Conservation (phyloP, 208 protist species). For the Leishmania gerbilli region DNA sequence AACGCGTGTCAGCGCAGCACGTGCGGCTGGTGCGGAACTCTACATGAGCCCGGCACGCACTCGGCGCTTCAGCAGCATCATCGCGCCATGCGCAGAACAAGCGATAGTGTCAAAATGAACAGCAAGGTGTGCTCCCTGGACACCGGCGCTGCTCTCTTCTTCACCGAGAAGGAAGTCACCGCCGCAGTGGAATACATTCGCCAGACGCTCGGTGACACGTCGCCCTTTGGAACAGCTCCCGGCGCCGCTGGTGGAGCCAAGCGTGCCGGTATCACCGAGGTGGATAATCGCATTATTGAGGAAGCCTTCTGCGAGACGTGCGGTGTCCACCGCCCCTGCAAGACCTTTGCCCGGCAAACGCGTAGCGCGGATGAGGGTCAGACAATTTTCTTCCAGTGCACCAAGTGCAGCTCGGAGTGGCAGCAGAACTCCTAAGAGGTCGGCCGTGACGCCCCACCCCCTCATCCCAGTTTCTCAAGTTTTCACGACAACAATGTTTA, state of each 20-base stretch:
- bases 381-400: constrained; percentile 93
- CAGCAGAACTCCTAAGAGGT: constrained; percentile 85
- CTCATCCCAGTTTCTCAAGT: background rate
- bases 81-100: background rate
- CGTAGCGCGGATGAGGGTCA: constrained; percentile 93
- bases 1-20: constrained; percentile 26
- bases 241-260: background rate
- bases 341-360: constrained; percentile 86
- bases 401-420: constrained; percentile 84
- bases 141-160: constrained; percentile 50
- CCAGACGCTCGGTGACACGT: constrained; percentile 15
- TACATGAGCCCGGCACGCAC: constrained; percentile 35
- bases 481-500: too few species aligned
- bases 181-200: constrained; percentile 32
- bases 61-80: constrained; percentile 22
- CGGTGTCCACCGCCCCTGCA: constrained; percentile 66
- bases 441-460: background rate
- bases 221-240: constrained; percentile 1
- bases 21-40: constrained; percentile 41
- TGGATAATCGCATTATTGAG: constrained; percentile 86
- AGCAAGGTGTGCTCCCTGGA: constrained; percentile 22
- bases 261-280: constrained; percentile 47
- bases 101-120: background rate
- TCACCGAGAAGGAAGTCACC: constrained; percentile 48
- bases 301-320: constrained; percentile 89